Base-by-base conservation (phyloP, 2,329 filamentous ascomycete genomes). In the Apiospora saccharicola region DNA sequence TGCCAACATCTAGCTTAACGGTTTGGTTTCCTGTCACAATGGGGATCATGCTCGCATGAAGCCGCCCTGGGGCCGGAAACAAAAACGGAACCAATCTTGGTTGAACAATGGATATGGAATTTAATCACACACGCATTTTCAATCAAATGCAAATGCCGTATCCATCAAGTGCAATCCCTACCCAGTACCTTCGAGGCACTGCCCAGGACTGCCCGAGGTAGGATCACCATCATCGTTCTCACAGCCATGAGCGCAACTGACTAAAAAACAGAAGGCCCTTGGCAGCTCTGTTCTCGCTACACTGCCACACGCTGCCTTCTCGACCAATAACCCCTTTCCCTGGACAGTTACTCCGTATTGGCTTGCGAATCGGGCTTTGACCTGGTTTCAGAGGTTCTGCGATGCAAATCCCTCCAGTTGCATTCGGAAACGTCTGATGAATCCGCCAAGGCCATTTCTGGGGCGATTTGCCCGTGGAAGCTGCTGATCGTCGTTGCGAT, bases 21-120 rank as follows among this genome's bases (percentile, higher is more conserved):
- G 57, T 41, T 41, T 41, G 30, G 57, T 64, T 64, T 41, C 57
- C 57, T 13, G 57, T 24, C 57, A 64, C 57, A 34, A 64, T 64
- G n/a, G 34, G 57, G 57, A 41, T 64, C 10, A 41, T 64, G 57
- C 57, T 64, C 57, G 34, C 57, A 64, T 41, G 57, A 64, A 41
- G 57, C n/a, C 34, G 57, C 41, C 34, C 57, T 64, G n/a, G 8
- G 6, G 16, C 7, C 53, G 53, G 53, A 37, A n/a, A 61, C 30
- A 30, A 19, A 37, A n/a, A 61, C 30, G 30, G 30, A 37, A 10
- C 4, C 53, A 61, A n/a, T 30, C 30, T 61, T 37, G 53, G 37
- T 61, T 30, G 53, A 37, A 22, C 22, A 5, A 37, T n/a, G 22
- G 30, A 61, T 41, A 41, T 41, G 37, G 37, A 41, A 41, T 41